Evolutionary conservation across 1,284 basidiomycete species (phyloP), one percentile per base, ranked within the genome.

Genomic region (Stereum hirsutum): DNA sequence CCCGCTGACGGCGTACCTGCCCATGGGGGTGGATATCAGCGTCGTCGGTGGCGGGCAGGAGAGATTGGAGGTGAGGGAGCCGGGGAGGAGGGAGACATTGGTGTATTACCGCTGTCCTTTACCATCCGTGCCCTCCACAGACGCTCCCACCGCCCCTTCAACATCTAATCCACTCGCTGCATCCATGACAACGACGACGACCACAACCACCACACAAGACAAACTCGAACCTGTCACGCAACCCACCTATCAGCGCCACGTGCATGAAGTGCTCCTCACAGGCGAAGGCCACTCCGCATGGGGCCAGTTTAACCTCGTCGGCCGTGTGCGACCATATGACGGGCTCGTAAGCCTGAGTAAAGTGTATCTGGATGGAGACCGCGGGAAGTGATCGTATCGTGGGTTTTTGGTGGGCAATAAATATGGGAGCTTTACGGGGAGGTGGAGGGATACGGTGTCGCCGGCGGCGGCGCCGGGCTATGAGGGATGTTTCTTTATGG

Each of bases 241-340:
- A 39, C 24, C 11, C n/a, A 46, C 30, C 20, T 52, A 52, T 17
- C 42, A 30, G 42, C 54, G 38, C 46, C 61, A 52, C 37, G 71
- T 81, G 12, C 55, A 62, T 37, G 85, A 88, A 55, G 66, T 87
- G 30, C 70, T 88, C 41, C 60, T 88, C 24, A 69, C 73, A 14
- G 84, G 84, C 51, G 82, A 88, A 69, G 85, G 84, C 8, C 85
- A 88, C 57, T 88, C 85, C 3, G 75, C 82, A 21, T 88, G 84
- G 85, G 84, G 84, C 17, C 78, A 85, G 52, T 88, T 87, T 58
- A 79, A 68, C 44, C 59, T 88, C 15, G 59, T 78, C 7, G 84
- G 85, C 31, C 74, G 81, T 11, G 68, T 88, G 25, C 66, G 85
- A 43, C 74, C 80, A 20, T 72, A 69, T 49, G 84, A 88, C 54